These are phyloP conservation scores for Knufia fluminis DNA, from an alignment of 2,329 filamentous ascomycete genomes.

Conservation along the genomic window DNA sequence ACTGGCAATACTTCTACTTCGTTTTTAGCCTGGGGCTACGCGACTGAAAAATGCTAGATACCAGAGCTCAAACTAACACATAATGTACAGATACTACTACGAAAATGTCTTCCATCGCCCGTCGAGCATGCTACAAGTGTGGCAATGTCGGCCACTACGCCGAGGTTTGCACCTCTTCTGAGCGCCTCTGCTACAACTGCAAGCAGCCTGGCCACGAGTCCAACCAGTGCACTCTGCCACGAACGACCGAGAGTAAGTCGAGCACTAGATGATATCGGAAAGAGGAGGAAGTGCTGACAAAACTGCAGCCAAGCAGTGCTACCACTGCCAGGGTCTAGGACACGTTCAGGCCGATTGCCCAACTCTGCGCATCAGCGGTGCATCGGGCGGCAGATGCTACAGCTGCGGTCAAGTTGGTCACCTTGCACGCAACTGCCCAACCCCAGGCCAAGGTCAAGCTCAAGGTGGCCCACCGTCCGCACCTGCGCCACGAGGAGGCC, in stretches of 20 bases:
- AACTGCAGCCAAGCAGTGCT: conserved; percentile 84
- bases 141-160: conserved; percentile 68
- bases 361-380: conserved; percentile 81
- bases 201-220: conserved; percentile 77
- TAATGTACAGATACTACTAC: not conserved
- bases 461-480: conserved; percentile 58
- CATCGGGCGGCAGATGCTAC: conserved; percentile 83
- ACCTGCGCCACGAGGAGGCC: conserved; percentile 56
- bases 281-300: conserved; percentile 8
- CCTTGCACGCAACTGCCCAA: conserved; percentile 81
- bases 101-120: conserved; percentile 68
- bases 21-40: not conserved
- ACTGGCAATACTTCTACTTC: too few relatives aligned
- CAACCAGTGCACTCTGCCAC: conserved; percentile 90
- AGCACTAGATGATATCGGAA: not conserved
- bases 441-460: conserved; percentile 59
- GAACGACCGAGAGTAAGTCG: conserved; percentile 75
- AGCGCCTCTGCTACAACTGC: conserved; percentile 99
- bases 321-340: conserved; percentile 96
- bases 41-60: not conserved
- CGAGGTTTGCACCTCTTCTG: conserved; percentile 94
- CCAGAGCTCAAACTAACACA: not conserved
- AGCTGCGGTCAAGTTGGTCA: conserved; percentile 91
- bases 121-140: conserved; percentile 69
- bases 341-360: conserved; percentile 99